Evolutionary conservation across 1,284 basidiomycete species (phyloP).

Genomic region (Ustilago esculenta): DNA sequence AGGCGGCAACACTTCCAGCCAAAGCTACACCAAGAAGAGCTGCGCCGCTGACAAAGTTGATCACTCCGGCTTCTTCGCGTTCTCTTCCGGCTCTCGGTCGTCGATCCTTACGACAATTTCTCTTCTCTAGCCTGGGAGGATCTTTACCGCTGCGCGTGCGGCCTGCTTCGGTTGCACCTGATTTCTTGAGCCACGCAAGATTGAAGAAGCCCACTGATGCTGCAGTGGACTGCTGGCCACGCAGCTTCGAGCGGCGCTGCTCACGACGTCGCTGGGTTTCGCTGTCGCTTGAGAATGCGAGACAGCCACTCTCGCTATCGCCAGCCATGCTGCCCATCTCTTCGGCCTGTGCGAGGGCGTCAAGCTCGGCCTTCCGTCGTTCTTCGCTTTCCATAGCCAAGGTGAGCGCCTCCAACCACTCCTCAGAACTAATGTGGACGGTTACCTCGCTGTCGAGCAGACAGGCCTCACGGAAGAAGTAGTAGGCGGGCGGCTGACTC

Average conservation of each 20-base stretch:
- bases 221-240: conserved; percentile 1
- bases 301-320: conserved; percentile 38
- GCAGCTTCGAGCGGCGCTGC: conserved; percentile 13
- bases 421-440: conserved; percentile 23
- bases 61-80: conserved; percentile 30
- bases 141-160: conserved; percentile 25
- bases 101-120: conserved; percentile 29
- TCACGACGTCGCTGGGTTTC: conserved; percentile 20
- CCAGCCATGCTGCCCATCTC: conserved; percentile 47
- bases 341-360: conserved; percentile 38
- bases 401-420: conserved; percentile 40
- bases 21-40: conserved; percentile 45
- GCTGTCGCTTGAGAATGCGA: conserved; percentile 48
- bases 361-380: conserved; percentile 19
- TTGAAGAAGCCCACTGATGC: conserved; percentile 20
- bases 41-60: conserved; percentile 52
- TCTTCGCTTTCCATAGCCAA: conserved; percentile 26
- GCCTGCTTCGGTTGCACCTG: conserved; percentile 4
- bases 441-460: conserved; percentile 25
- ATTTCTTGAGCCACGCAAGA: conserved; percentile 13
- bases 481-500: conserved; percentile 29
- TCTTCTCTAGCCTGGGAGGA: conserved; percentile 12
- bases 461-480: conserved; percentile 43
- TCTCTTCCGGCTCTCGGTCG: conserved; percentile 4
- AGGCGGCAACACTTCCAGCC: conserved; percentile 45